phyloP scores from a whole-genome alignment of 768 basidiomycete genomes.

The Agaricus sinodeliciosus region DNA sequence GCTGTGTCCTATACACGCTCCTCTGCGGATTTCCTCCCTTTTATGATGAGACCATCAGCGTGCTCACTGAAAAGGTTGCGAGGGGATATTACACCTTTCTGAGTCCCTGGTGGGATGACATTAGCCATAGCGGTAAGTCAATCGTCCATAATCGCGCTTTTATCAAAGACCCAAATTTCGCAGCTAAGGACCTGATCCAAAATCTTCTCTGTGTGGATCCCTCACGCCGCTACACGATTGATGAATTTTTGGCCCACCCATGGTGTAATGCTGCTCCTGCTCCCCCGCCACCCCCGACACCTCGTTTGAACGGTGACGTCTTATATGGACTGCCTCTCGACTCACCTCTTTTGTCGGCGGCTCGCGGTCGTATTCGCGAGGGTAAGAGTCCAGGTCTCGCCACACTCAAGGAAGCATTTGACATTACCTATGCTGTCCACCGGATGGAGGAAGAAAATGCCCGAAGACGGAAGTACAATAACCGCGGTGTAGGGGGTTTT shows the following conservation, averaged over 20 bases:
- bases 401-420: slow-evolving; percentile 95
- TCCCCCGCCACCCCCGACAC: slow-evolving; percentile 61
- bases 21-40: slow-evolving; percentile 98
- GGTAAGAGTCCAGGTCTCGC: slow-evolving; percentile 90
- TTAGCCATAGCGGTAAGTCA: slow-evolving; percentile 64
- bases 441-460: slow-evolving; percentile 99
- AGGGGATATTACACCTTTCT: slow-evolving; percentile 96
- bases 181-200: slow-evolving; percentile 92
- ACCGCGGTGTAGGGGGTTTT: slow-evolving; percentile 75
- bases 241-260: slow-evolving; percentile 94
- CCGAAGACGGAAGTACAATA: slow-evolving; percentile 74
- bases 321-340: slow-evolving; percentile 54
- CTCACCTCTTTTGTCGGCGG: slow-evolving; percentile 83
- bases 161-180: neutral
- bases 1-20: slow-evolving; percentile 97
- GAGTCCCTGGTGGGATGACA: slow-evolving; percentile 99
- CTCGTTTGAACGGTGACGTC: slow-evolving; percentile 37
- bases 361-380: slow-evolving; percentile 59
- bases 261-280: slow-evolving; percentile 79
- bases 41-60: slow-evolving; percentile 98
- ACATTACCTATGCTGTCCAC: slow-evolving; percentile 97
- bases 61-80: slow-evolving; percentile 97
- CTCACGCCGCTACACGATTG: slow-evolving; percentile 92
- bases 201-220: slow-evolving; percentile 96
- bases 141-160: neutral